A percentile compares a stretch with the other conserved stretches of the same genome.
phyloP scores from a whole-genome alignment of 441 rosid genomes.

The Erodium moschatum region DNA sequence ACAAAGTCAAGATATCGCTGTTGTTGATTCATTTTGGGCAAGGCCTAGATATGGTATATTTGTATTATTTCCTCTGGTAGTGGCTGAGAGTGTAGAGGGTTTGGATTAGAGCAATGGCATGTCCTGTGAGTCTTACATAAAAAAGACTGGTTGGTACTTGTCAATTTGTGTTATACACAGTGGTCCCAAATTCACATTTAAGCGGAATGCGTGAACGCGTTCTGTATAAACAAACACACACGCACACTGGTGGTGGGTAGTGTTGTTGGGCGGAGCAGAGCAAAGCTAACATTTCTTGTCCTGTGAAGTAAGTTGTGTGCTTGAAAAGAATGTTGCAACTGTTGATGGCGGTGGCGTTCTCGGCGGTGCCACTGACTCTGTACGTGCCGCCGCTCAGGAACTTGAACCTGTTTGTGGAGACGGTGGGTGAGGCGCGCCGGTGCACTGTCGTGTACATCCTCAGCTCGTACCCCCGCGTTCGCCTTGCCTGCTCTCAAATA shows the following conservation, averaged over 20 bases:
- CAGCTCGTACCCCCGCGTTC: not conserved
- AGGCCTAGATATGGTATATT: too few relatives aligned
- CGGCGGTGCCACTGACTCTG: constrained; percentile 72
- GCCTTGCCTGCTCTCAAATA: not conserved
- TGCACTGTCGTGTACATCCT: not conserved
- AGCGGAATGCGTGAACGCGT: too few relatives aligned
- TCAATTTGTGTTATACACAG: not conserved
- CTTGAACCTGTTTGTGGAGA: constrained; percentile 60
- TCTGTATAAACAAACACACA: not conserved
- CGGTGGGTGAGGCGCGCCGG: constrained; percentile 55
- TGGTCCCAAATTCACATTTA: not conserved
- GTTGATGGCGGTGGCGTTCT: constrained; percentile 69
- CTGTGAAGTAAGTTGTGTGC: not conserved
- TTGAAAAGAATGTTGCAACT: constrained; percentile 47
- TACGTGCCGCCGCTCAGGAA: constrained; percentile 80
- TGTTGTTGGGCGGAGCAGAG: not conserved
- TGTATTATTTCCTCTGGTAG: not conserved
- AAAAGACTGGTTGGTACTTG: not conserved
- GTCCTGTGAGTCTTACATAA: not conserved
- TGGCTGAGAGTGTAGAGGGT: not conserved
- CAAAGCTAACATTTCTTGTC: not conserved
- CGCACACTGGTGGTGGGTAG: too few relatives aligned
- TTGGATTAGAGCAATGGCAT: not conserved
- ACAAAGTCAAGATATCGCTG: not conserved
- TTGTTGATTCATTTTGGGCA: not conserved